A percentile compares a stretch with the other conserved stretches of the same genome.
These are phyloP conservation scores for Bipolaris sorokiniana DNA, from an alignment of 2,329 filamentous ascomycete genomes.

Conservation along the genomic window DNA sequence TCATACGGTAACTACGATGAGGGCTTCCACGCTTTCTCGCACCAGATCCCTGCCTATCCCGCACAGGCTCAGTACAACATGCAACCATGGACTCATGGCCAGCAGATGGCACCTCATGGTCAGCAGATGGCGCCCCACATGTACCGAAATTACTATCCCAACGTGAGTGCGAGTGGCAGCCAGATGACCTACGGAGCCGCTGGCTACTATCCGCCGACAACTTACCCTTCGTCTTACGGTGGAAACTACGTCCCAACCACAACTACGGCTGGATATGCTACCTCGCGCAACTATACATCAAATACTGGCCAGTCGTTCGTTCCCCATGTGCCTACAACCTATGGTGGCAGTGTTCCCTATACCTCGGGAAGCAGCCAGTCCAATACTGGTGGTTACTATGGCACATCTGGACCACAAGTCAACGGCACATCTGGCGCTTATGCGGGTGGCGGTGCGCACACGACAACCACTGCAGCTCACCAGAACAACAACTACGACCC, in stretches of 20 bases:
- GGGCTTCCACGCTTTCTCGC: slow-evolving; percentile 39
- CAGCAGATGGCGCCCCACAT: slow-evolving; percentile 31
- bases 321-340: slow-evolving; percentile 4
- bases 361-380: slow-evolving; percentile 9
- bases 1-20: slow-evolving; percentile 34
- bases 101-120: slow-evolving; percentile 27
- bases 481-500: slow-evolving; percentile 24
- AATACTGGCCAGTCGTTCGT: slow-evolving; percentile 25
- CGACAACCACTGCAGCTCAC: slow-evolving; percentile 11
- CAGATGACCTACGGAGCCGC: slow-evolving; percentile 43
- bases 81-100: slow-evolving; percentile 33
- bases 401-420: slow-evolving; percentile 4
- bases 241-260: slow-evolving; percentile 27
- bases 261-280: slow-evolving; percentile 21
- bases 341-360: slow-evolving; percentile 12
- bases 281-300: slow-evolving; percentile 20
- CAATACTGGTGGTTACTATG: slow-evolving; percentile 14
- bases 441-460: slow-evolving; percentile 12
- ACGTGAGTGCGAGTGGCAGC: slow-evolving; percentile 32
- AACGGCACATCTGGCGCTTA: slow-evolving; percentile 16
- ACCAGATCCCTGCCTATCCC: slow-evolving; percentile 38
- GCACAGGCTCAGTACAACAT: slow-evolving; percentile 35
- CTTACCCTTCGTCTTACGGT: slow-evolving; percentile 32
- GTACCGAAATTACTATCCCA: slow-evolving; percentile 31
- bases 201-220: slow-evolving; percentile 38